phyloP scores from a whole-genome alignment of 2,329 filamentous ascomycete genomes.

The Monilinia fructigena region DNA sequence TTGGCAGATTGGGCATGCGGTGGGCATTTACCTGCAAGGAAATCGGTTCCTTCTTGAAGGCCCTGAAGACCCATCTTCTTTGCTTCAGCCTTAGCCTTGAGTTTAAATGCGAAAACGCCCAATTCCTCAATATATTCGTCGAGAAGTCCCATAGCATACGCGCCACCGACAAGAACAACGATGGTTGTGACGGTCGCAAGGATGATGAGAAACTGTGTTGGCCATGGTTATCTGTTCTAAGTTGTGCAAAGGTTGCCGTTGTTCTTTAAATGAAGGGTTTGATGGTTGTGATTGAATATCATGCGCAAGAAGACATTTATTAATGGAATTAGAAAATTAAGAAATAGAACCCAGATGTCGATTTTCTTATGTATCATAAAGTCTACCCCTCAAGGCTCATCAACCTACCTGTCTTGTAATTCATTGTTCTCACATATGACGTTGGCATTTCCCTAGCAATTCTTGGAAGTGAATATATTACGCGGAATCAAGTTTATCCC shows the following conservation, averaged over 20 bases:
- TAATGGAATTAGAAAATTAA: not conserved
- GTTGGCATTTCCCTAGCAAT: constrained; percentile 14
- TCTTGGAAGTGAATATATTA: constrained; percentile 20
- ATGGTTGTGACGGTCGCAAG: constrained; percentile 39
- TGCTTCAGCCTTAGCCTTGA: constrained; percentile 44
- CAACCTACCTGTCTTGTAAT: constrained; percentile 7
- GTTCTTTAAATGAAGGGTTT: not conserved
- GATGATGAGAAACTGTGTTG: constrained; percentile 35
- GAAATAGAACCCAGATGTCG: not conserved
- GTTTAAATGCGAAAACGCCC: constrained; percentile 43
- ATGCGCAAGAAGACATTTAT: not conserved
- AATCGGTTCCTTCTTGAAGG: constrained; percentile 44
- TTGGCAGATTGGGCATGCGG: not conserved
- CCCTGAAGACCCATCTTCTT: constrained; percentile 44
- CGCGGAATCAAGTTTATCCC: constrained; percentile 14
- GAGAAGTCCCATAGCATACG: constrained; percentile 43
- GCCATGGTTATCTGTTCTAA: constrained; percentile 4
- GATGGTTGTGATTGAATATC: not conserved
- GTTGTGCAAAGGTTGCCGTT: too few species aligned
- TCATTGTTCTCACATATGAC: constrained; percentile 15
- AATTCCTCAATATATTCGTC: constrained; percentile 44
- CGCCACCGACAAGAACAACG: constrained; percentile 39
- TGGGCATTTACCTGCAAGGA: constrained; percentile 40
- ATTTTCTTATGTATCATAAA: constrained; percentile 5
- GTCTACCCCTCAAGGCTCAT: not conserved